Evolutionary conservation across 2,329 filamentous ascomycete species (phyloP), one percentile per base, ranked within the genome.

Genomic region (Apiospora hydei): DNA sequence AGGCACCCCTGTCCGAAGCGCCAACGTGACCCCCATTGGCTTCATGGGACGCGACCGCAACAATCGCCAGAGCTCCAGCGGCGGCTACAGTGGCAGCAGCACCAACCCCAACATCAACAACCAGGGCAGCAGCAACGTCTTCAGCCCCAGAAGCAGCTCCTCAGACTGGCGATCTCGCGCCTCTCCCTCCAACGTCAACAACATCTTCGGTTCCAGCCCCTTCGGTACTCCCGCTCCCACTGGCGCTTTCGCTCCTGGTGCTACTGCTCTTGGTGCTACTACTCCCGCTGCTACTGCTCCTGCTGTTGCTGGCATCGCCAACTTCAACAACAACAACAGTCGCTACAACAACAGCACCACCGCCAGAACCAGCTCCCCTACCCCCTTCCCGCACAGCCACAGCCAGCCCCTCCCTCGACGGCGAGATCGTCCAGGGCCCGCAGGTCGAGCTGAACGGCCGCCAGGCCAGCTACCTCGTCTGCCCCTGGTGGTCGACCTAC

Each of bases 401-500:
- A 43, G 13, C 41, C 13, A 43, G 2, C 7, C 7, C 7, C 41
- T 49, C 46, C 46, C 46, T 49, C 46, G 21, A n/a, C 30, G 18
- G 16, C 30, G 26, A 30, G 26, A 34, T 5, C 30, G 30, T 8
- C 53, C 57, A 64, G 8, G 34, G 10, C 57, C 30, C 57, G 18
- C 57, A 64, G 30, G 34, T 24, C 4, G 7, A 38, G 4, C 34
- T 64, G 30, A 41, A 5, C 30, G 18, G 34, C 8, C 3, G 5
- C 0, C 18, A 41, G 10, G 57, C 57, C 1, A n/a, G 21, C 8
- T 8, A n/a, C 8, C 57, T 64, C 34, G 57, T 64, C 10, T 64
- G 57, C 57, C 57, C 57, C 57, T 64, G 57, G 57, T 41, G 34
- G 57, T 64, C 18, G 34, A 64, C 57, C 21, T 64, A 24, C 34